These are phyloP conservation scores for Aaosphaeria pasadenensis DNA, from an alignment of 2,329 filamentous ascomycete species.

Conservation along the genomic window DNA sequence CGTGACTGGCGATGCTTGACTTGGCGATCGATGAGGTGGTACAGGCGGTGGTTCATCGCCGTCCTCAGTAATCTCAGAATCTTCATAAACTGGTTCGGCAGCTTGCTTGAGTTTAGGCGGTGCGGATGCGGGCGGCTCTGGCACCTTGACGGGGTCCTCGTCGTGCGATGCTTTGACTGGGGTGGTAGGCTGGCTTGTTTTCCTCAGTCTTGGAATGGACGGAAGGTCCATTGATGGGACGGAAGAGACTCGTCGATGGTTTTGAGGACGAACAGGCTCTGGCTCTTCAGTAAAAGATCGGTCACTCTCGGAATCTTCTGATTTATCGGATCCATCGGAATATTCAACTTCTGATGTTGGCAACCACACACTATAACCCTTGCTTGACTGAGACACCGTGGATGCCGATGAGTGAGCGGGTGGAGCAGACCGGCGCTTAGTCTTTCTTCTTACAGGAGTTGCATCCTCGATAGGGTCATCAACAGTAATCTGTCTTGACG, in stretches of 20 bases:
- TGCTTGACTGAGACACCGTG: constrained; percentile 26
- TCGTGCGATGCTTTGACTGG: constrained; percentile 17
- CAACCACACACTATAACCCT: constrained; percentile 50
- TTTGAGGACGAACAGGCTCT: constrained; percentile 29
- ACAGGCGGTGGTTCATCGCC: constrained; percentile 38
- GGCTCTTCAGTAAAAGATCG: constrained; percentile 12
- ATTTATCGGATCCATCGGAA: constrained; percentile 25
- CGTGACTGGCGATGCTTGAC: constrained; percentile 46
- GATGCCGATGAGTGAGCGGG: constrained; percentile 21
- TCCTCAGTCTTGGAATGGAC: constrained; percentile 43
- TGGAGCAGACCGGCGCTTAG: constrained; percentile 18
- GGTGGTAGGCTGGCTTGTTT: constrained; percentile 39
- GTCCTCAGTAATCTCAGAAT: constrained; percentile 9
- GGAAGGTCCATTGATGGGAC: constrained; percentile 47
- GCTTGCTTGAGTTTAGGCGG: constrained; percentile 26
- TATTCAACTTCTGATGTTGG: constrained; percentile 38
- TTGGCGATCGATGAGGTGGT: constrained; percentile 54
- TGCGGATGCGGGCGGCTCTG: constrained; percentile 22
- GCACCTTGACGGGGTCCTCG: constrained; percentile 6
- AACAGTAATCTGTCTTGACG: constrained; percentile 34
- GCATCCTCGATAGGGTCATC: constrained; percentile 25
- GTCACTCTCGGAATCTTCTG: constrained; percentile 23
- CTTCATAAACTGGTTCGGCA: constrained; percentile 11
- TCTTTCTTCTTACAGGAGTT: constrained; percentile 24
- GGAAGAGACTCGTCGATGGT: constrained; percentile 47